Evolutionary conservation across 83 land plant species (phyloP), one percentile per base, ranked within the genome.

Genomic region (Picea mariana): DNA sequence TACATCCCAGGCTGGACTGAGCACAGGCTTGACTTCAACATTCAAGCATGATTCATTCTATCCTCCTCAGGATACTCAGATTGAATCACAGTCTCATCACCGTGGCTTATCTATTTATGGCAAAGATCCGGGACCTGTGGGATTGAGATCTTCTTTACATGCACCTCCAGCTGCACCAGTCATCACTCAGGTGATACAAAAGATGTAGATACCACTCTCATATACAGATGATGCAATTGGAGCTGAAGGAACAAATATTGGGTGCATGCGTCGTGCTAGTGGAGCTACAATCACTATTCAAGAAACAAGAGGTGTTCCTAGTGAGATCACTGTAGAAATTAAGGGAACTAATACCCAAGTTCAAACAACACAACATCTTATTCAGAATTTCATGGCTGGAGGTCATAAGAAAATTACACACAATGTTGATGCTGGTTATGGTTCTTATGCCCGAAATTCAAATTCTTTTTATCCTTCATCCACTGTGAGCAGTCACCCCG

Each of bases 151-250:
- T n/a, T n/a, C n/a, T n/a, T n/a, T n/a, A n/a, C n/a, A n/a, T n/a
- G n/a, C n/a, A n/a, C n/a, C n/a, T n/a, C n/a, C n/a, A n/a, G n/a
- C n/a, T n/a, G n/a, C n/a, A n/a, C n/a, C n/a, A n/a, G n/a, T n/a
- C n/a, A n/a, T n/a, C n/a, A n/a, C n/a, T n/a, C n/a, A 93, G 93
- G 61, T 93, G 34, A 82, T 87, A 27, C 91, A 93, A 76, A 87
- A 83, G 20, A 90, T 93, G 95, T 93, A 93, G 63, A 93, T 93
- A 63, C 95, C 95, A 15, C 80, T 93, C 24, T 77, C 87, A 2
- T 93, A 93, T 84, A 93, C 95, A 23, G 93, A 93, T 62, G 95
- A 87, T 42, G 87, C 91, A 6, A 90, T 93, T 80, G n/a, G n/a
- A n/a, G n/a, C n/a, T n/a, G n/a, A n/a, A n/a, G n/a, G n/a, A n/a